Evolutionary conservation across 2,329 filamentous ascomycete genomes (phyloP), one percentile per base, ranked within the genome.

Genomic region (Zelopaecilomyces penicillatus): DNA sequence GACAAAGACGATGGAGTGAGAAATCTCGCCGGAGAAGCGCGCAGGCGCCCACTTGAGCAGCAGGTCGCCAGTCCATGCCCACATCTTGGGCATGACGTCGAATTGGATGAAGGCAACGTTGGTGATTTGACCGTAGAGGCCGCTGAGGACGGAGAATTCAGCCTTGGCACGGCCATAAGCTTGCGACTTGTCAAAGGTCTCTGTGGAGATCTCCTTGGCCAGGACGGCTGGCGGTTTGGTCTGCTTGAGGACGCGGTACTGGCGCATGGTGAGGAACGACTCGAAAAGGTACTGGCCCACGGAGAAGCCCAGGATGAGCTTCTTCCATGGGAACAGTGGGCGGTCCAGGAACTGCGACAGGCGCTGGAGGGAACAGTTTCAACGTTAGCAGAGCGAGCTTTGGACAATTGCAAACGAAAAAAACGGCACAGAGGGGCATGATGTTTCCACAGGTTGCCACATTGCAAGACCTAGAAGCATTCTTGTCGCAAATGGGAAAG

Each of bases 281-380:
- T 98, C 93, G 60, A 98, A 83, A 44, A 88, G 69, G 65, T 87
- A 97, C 64, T 98, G 88, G 50, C 85, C 88, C 57, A 97, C 65
- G 30, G 89, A 95, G 71, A 98, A 98, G 58, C 89, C 87, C 56
- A 97, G 78, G 58, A 98, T 90, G 57, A 98, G 81, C 64, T 82
- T 85, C 80, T 96, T 98, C 93, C 93, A 98, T 44, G 93, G 91
- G 71, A 97, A 95, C 61, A 87, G 74, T 47, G 91, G 90, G 61
- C 87, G 82, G 73, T 98, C 93, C 58, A 97, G 83, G 66, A 85
- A 82, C 65, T 80, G 80, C 62, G 88, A 87, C 55, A 97, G 82
- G 72, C 78, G 77, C 79, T 83, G 60, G 39, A 40, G 32, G 28
- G 27, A 31, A n/a, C 19, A 28, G 38, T 33, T 19, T 19, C 19